phyloP scores from a whole-genome alignment of 2,329 filamentous ascomycete species.

The Paecilomyces sp. region DNA sequence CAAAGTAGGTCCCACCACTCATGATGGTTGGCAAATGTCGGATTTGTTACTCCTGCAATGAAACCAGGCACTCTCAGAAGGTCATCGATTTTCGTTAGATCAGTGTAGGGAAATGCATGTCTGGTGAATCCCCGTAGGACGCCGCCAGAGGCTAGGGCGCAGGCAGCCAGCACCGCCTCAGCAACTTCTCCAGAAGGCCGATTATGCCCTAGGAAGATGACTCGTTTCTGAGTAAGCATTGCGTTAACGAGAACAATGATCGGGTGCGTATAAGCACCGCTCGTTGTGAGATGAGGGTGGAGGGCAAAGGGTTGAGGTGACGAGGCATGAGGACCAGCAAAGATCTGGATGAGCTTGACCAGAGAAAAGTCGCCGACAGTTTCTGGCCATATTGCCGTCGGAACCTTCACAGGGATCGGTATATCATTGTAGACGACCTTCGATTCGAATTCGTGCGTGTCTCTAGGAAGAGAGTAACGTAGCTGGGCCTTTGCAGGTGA shows the following conservation, averaged over 20 bases:
- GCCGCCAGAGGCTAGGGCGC: conserved; percentile 85
- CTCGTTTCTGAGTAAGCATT: conserved; percentile 87
- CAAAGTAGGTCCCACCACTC: conserved; percentile 99
- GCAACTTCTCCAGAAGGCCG: conserved; percentile 93
- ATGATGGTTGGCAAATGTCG: conserved; percentile 86
- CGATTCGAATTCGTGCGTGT: conserved; percentile 97
- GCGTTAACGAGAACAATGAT: conserved; percentile 93
- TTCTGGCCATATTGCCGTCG: conserved; percentile 86
- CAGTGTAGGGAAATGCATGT: conserved; percentile 95
- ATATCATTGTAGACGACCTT: conserved; percentile 94
- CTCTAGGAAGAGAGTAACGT: conserved; percentile 71
- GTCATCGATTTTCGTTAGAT: conserved; percentile 95
- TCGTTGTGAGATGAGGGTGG: conserved; percentile 90
- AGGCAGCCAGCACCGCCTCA: conserved; percentile 95
- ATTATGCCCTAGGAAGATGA: conserved; percentile 94
- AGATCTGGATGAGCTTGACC: conserved; percentile 94
- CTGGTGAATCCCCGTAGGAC: conserved; percentile 89
- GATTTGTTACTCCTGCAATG: conserved; percentile 95
- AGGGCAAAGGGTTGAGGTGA: conserved; percentile 75
- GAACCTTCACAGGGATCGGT: conserved; percentile 93
- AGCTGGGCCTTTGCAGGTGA: conserved; percentile 53
- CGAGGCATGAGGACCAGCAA: conserved; percentile 74
- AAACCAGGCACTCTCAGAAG: conserved; percentile 93
- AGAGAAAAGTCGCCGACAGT: conserved; percentile 96
- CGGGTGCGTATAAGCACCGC: conserved; percentile 81